Base-by-base conservation (phyloP, 2,329 filamentous ascomycete genomes). In the Trichoderma sp. region DNA sequence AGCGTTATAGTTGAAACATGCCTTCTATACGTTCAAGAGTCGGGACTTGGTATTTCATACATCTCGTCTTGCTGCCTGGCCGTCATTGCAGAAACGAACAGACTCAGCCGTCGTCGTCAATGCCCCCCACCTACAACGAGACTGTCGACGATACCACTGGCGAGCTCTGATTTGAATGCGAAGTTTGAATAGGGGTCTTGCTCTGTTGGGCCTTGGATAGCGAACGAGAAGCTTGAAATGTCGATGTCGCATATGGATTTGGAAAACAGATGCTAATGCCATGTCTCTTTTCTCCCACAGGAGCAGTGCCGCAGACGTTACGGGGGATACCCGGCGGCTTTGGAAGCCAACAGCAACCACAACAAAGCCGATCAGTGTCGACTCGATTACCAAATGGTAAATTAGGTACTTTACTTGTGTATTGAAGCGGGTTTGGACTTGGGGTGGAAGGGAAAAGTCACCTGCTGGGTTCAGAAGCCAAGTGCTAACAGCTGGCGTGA, bases 301-400 rank as follows among this genome's bases (percentile, higher is more conserved):
- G 86, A 80, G 83, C 86, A 76, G 85, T 87, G 81, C 88, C 87
- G 74, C 88, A 89, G 80, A 83, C 86, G 75, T 78, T 90, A 74
- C 86, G 88, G 74, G 86, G 87, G 75, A 85, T 90, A 80, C 88
- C 88, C 66, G 84, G 83, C 74, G 86, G 85, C 72, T 90, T 89
- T 77, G 84, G 83, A 73, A 82, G 82, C 74, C 87, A 88, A 74
- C 87, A 87, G 71, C 87, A 87, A 78, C 83, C 83, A 69, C 88
- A 88, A 72, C 81, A 81, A 72, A 85, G 82, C 68, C 84, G 88
- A 76, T 81, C 82, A 72, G 85, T 85, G 53, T 84, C 88, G 66
- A 87, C 79, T 77, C 85, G 88, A 76, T 82, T 91, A 84, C 88
- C 87, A 69, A 89, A 88, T 74, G 88, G 88, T 68, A 91, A 91